These are phyloP conservation scores for Ceratobasidium sp. DNA, from an alignment of 1,284 basidiomycete species.

Conservation along the genomic window DNA sequence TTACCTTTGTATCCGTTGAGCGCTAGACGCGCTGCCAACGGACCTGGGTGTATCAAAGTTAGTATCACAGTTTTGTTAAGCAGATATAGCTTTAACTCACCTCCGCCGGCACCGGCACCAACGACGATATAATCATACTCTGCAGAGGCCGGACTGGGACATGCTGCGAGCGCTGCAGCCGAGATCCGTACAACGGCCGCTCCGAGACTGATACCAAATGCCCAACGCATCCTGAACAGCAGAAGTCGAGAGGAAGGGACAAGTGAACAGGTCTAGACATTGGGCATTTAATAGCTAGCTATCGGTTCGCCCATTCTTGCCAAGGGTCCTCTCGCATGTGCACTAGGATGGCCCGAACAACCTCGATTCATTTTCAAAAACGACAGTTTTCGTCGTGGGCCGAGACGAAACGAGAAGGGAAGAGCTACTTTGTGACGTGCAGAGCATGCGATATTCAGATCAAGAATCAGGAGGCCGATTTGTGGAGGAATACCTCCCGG, in stretches of 20 bases:
- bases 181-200: neutral
- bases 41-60: neutral
- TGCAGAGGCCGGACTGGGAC: constrained; percentile 20
- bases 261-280: neutral
- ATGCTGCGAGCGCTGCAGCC: constrained; percentile 28
- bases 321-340: neutral
- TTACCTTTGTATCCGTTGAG: constrained; percentile 40
- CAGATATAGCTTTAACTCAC: neutral
- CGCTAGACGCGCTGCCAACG: constrained; percentile 36
- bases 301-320: neutral
- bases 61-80: neutral
- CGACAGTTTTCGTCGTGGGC: neutral
- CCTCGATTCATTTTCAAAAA: neutral
- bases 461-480: neutral
- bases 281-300: neutral
- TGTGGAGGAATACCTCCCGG: neutral
- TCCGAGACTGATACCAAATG: constrained; percentile 14
- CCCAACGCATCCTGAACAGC: constrained; percentile 17
- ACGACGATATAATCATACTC: constrained; percentile 44
- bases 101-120: constrained; percentile 42
- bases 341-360: neutral
- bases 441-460: neutral
- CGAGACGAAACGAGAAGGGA: neutral
- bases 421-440: neutral
- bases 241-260: neutral